Evolutionary conservation across 2,329 filamentous ascomycete species (phyloP).

Genomic region (Aspergillus fructus): DNA sequence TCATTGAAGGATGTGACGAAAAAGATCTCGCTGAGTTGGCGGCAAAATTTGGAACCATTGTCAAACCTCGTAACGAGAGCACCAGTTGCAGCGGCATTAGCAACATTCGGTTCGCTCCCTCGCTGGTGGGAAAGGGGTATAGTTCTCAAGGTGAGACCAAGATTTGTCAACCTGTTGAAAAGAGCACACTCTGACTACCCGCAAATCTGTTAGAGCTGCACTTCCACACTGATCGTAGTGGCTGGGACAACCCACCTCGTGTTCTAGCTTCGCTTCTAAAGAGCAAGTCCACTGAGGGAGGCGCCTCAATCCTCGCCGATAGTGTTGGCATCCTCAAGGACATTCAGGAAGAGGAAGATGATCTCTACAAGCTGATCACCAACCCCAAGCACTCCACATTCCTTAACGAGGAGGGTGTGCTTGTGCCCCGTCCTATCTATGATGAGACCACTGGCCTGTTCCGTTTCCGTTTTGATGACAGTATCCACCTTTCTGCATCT

Average conservation of each 20-base stretch:
- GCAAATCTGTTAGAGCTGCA: slow-evolving; percentile 3
- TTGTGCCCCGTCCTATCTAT: slow-evolving; percentile 14
- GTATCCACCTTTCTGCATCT: slow-evolving; percentile 12
- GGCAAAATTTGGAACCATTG: slow-evolving; percentile 8
- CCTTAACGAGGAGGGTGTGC: slow-evolving; percentile 9
- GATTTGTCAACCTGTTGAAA: background rate
- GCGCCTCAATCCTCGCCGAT: slow-evolving; percentile 13
- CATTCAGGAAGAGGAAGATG: slow-evolving; percentile 6
- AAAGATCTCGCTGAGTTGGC: slow-evolving; percentile 2
- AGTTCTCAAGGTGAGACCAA: slow-evolving; percentile 10
- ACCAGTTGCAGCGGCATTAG: slow-evolving; percentile 13
- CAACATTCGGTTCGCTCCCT: slow-evolving; percentile 10
- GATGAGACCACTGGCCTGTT: slow-evolving; percentile 7
- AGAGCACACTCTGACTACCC: background rate
- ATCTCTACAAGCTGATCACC: slow-evolving; percentile 12
- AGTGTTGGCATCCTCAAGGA: slow-evolving; percentile 3
- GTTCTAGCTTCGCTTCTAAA: slow-evolving; percentile 13
- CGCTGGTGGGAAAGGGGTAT: slow-evolving; percentile 11
- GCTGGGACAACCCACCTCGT: slow-evolving; percentile 13
- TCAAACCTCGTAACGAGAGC: slow-evolving; percentile 12
- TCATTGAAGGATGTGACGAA: slow-evolving; percentile 12
- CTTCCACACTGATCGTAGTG: slow-evolving; percentile 16
- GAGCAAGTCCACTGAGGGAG: slow-evolving; percentile 8
- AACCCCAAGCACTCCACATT: slow-evolving; percentile 12
- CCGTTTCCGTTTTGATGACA: slow-evolving; percentile 17